These are phyloP conservation scores for Phytopythium aichiense DNA, from an alignment of 352 stramenopile genomes.

Conservation along the genomic window DNA sequence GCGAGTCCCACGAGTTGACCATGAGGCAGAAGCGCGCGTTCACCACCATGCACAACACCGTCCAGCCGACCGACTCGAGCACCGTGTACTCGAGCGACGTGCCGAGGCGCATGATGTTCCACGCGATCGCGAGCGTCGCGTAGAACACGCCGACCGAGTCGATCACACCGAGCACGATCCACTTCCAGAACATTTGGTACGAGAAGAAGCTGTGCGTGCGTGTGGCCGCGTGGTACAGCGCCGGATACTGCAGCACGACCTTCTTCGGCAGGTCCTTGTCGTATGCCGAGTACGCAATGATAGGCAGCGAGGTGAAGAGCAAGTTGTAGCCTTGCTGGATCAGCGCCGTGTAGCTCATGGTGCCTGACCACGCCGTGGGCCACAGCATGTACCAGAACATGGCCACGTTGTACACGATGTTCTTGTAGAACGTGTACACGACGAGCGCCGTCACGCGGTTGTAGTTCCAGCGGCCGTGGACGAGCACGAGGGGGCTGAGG, in stretches of 20 bases:
- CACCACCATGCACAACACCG: conserved; percentile 70
- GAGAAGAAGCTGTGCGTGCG: conserved; percentile 62
- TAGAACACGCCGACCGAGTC: conserved; percentile 77
- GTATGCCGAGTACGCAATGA: conserved; percentile 81
- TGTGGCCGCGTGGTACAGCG: conserved; percentile 57
- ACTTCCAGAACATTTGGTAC: conserved; percentile 87
- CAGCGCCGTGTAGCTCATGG: conserved; percentile 81
- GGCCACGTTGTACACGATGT: conserved; percentile 89
- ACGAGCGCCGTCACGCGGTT: conserved; percentile 85
- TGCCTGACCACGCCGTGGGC: conserved; percentile 90
- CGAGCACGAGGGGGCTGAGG: conserved; percentile 64
- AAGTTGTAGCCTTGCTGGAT: conserved; percentile 95
- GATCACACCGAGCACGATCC: conserved; percentile 70
- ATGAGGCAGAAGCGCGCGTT: conserved; percentile 76
- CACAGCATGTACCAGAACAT: conserved; percentile 89
- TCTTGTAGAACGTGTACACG: conserved; percentile 90
- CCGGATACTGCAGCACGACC: conserved; percentile 55
- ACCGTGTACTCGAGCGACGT: conserved; percentile 56
- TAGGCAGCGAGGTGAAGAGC: conserved; percentile 92
- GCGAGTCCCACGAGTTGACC: conserved; percentile 76
- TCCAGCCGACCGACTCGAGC: conserved; percentile 68
- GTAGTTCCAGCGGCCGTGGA: conserved; percentile 87
- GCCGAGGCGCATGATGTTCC: conserved; percentile 62
- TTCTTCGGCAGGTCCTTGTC: conserved; percentile 76
- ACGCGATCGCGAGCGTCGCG: conserved; percentile 36